Base-by-base conservation (phyloP, 345 rosid species). In the Balakata baccata region DNA sequence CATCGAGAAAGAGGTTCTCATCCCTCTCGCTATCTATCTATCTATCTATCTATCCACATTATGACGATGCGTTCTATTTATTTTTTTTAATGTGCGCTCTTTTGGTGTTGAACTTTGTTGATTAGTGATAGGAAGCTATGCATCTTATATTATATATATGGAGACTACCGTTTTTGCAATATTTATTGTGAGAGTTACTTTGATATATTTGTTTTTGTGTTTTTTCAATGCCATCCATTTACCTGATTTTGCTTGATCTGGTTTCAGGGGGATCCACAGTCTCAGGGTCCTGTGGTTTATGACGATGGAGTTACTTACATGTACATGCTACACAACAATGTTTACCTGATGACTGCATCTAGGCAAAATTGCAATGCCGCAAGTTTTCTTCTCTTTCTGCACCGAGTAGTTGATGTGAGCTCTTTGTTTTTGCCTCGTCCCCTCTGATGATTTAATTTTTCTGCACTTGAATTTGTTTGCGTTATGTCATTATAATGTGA, bases 291-390 rank as follows among this genome's bases (percentile, higher is more conserved):
- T 11, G 98, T 92, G 64, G 96, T 90, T 56, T 90, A 93, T 62
- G 99, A 92, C 64, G 90, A 91, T 76, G 99, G 99, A 74, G 96
- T 92, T 45, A 87, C 92, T 3, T 95, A 95, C 83, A 84, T 95
- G 96, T 95, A 91, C 78, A 84, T 95, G 72, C 97, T 91, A 77
- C 99, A 95, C 80, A 91, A 86, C 82, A 95, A 92, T 74, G 80
- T 95, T 70, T 95, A 95, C 82, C 83, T 95, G 69, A 90, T 95
- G 98, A 86, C 77, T 3, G 99, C 99, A 0, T 82, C 98, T 5
- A 82, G 96, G 71, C 98, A 95, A 86, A 95, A 92, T 74, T 95
- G 97, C 81, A 93, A 95, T 81, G 99, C 99, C 3, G 96, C 99
- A 70, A 89, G 98, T 81, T 88, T 91, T 77, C 87, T 95, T 73